Conservation (phyloP, 129 eudicot species). For the Flaveria ramosissima region DNA sequence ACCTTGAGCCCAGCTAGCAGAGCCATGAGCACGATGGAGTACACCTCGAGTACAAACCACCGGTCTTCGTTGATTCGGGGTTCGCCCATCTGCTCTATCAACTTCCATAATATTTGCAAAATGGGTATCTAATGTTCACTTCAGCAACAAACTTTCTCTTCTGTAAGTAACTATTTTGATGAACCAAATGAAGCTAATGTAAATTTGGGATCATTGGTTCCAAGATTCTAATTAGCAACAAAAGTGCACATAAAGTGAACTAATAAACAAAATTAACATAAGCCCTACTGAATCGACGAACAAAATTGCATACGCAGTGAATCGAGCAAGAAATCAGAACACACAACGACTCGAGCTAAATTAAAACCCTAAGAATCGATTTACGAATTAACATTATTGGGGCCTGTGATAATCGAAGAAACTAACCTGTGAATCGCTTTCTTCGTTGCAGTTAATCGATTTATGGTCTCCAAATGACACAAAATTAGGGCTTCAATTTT, state of each 20-base stretch:
- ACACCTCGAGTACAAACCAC: slow-evolving; percentile 63
- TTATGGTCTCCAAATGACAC: background rate
- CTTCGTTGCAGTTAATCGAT: background rate
- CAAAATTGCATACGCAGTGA: background rate
- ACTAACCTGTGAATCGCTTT: slow-evolving; percentile 5
- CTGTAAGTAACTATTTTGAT: background rate
- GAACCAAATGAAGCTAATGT: background rate
- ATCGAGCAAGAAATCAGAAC: background rate
- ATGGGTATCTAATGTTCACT: slow-evolving; percentile 1
- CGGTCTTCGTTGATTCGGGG: slow-evolving; percentile 66
- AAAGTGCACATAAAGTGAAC: background rate
- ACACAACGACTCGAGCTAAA: background rate
- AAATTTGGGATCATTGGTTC: slow-evolving; percentile 7
- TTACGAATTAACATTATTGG: background rate
- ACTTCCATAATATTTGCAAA: slow-evolving; percentile 47
- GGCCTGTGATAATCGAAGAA: background rate
- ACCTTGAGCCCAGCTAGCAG: slow-evolving; percentile 95
- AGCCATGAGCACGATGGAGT: slow-evolving; percentile 92
- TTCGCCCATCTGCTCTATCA: slow-evolving; percentile 77
- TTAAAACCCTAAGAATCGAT: background rate
- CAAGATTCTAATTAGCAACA: background rate
- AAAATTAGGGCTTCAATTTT: slow-evolving; percentile 12
- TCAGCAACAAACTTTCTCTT: background rate
- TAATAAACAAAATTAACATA: background rate
- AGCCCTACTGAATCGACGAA: background rate